Evolutionary conservation across 75 land plant species (phyloP), one percentile per base, ranked within the genome.

Genomic region (Adiantum capillusveneris): DNA sequence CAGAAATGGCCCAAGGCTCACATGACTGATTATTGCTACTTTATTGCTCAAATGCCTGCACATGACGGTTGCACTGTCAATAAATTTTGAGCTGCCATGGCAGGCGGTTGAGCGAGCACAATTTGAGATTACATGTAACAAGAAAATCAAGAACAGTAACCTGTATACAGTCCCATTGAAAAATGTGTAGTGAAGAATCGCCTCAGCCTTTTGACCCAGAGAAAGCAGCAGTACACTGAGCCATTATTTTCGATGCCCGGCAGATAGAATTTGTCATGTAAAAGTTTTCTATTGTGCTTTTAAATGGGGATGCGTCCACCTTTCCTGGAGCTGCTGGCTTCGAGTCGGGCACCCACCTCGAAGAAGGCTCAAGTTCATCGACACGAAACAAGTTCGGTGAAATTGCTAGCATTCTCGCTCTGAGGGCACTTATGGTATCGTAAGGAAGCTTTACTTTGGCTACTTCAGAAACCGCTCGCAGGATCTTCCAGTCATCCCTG

Each of bases 401-500:
- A 14, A 94, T 96, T 12, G 78, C 75, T 37, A 60, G 60, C 28
- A 94, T 88, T 12, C 98, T 66, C n/a, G 90, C 74, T 7, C 98
- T 63, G 22, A 94, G 62, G 18, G 64, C 81, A 51, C 36, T 70
- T 25, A 90, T 65, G 0, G 58, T 73, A 58, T 89, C 90, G 36
- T 94, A 94, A 0, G 98, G 90, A 27, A 94, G 72, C 25, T 52
- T 25, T 19, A 75, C 57, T 9, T 93, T 93, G 5, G 85, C 80
- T 22, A 94, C 87, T 67, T 94, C 98, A 34, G 98, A 94, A 19
- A 94, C 58, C 17, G 98, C 98, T 29, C 96, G 52, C 18, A 94
- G 65, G 29, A 94, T 94, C 62, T 94, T 94, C 98, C 98, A 94
- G 48, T 94, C 98, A 74, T 94, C 96, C 50, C 98, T 76, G 12